Conservation (phyloP, 441 rosid species). For the Bocquillonia castaneifolia region DNA sequence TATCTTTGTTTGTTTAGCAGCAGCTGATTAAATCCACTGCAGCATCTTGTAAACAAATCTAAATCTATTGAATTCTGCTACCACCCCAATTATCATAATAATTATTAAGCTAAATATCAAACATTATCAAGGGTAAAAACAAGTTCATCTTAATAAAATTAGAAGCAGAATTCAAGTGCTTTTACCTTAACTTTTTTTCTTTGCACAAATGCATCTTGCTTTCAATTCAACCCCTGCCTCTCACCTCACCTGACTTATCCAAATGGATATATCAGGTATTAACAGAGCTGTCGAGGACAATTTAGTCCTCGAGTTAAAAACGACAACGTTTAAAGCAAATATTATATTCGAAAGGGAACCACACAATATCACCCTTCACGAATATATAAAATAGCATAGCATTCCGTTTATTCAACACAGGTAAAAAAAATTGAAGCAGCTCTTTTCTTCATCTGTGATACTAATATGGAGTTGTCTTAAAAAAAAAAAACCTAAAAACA, state of each 20-base stretch:
- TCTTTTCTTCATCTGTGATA: no score
- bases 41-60: constrained; percentile 3
- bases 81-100: neutral
- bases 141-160: no score
- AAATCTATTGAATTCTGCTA: neutral
- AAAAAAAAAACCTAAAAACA: neutral
- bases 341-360: no score
- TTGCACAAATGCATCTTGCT: neutral
- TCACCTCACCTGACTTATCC: neutral
- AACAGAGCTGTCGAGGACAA: neutral
- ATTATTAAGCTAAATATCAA: neutral
- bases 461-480: no score
- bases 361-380: no score
- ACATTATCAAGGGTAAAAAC: no score
- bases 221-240: constrained; percentile 4
- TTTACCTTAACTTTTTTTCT: no score
- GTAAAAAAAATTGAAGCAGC: no score
- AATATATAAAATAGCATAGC: no score
- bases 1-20: constrained; percentile 14
- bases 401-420: no score
- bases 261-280: neutral
- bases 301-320: neutral
- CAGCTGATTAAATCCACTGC: constrained; percentile 9
- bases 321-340: neutral
- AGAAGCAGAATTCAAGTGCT: no score